Base-by-base conservation (phyloP, 2,329 filamentous ascomycete species). In the Sordariomycetes sp. region DNA sequence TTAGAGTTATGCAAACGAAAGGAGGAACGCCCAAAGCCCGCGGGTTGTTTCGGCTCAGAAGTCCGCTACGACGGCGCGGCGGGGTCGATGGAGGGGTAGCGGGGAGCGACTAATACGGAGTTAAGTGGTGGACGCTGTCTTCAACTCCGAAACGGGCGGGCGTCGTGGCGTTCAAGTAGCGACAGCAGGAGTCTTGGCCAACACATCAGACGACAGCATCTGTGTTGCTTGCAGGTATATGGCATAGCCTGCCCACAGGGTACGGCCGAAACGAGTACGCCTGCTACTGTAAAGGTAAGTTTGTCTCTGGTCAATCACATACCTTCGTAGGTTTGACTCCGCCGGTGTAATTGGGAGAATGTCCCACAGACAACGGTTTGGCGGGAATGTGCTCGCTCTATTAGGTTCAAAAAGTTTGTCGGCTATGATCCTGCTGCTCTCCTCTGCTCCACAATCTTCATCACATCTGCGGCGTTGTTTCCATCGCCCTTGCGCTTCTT, bases 401-500 rank as follows among this genome's bases (percentile, higher is more conserved):
- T 50, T 55, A 28, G 18, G 18, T 25, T 16, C n/a, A 8, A 5
- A n/a, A 32, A 11, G 14, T n/a, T n/a, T n/a, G 3, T 43, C 22
- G 3, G n/a, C 22, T 52, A 52, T 20, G n/a, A 68, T 40, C 65
- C 66, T 1, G 65, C 68, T 35, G 67, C 68, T 58, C 79, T 79
- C 53, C 77, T 74, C 65, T 77, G 73, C 67, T 94, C 88, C 65
- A 96, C 80, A 32, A 90, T 88, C 59, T 82, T 82, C 76, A 96
- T 74, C 58, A 96, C 89, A 76, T 96, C 90, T 5, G 81, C 81
- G 16, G 84, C 88, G 71, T 79, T 93, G 67, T 97, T 90, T 60
- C 73, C 85, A 69, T 92, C 88, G 0, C 88, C 88, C 70, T 89
- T 90, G 66, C 83, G 81, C 76, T 89, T 92, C 77, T 88, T 89